These are phyloP conservation scores for Aquanectria penicillioides DNA, from an alignment of 2,329 filamentous ascomycete genomes.

Conservation along the genomic window DNA sequence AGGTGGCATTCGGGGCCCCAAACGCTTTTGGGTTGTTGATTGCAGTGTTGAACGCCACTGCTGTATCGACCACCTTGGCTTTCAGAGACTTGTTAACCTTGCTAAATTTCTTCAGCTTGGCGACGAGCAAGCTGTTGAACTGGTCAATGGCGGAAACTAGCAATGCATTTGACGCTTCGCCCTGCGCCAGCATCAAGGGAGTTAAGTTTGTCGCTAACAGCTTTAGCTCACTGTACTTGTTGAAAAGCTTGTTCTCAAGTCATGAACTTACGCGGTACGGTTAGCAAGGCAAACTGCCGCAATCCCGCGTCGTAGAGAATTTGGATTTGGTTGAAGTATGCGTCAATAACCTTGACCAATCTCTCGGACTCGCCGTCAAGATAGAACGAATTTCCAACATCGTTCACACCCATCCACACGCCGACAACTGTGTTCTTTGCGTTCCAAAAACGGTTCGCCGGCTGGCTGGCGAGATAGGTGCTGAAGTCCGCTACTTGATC, in stretches of 20 bases:
- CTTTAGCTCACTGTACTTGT: too few relatives aligned
- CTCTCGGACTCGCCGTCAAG: slow-evolving; percentile 43
- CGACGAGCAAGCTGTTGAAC: slow-evolving; percentile 50
- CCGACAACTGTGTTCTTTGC: slow-evolving; percentile 54
- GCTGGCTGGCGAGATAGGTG: slow-evolving; percentile 42
- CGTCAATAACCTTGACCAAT: slow-evolving; percentile 52
- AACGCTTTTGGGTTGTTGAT: slow-evolving; percentile 53
- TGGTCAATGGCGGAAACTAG: slow-evolving; percentile 48
- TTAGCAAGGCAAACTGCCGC: slow-evolving; percentile 68
- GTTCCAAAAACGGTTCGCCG: slow-evolving; percentile 53
- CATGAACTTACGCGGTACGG: slow-evolving; percentile 58
- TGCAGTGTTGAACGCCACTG: slow-evolving; percentile 52
- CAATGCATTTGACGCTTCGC: slow-evolving; percentile 34
- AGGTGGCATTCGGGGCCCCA: slow-evolving; percentile 54
- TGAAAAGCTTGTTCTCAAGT: rapidly evolving
- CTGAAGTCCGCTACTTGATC: slow-evolving; percentile 44
- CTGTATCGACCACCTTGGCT: slow-evolving; percentile 52
- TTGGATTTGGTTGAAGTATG: slow-evolving; percentile 54
- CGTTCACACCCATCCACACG: slow-evolving; percentile 66
- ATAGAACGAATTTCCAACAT: slow-evolving; percentile 61
- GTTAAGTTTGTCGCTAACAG: slow-evolving; percentile 55
- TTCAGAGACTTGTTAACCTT: slow-evolving; percentile 46
- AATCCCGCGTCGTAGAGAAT: slow-evolving; percentile 62
- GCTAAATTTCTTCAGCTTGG: slow-evolving; percentile 45
- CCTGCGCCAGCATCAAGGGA: slow-evolving; percentile 45